Conservation (phyloP, 1,139 yeast species). For the Debaryomyces coudertii region DNA sequence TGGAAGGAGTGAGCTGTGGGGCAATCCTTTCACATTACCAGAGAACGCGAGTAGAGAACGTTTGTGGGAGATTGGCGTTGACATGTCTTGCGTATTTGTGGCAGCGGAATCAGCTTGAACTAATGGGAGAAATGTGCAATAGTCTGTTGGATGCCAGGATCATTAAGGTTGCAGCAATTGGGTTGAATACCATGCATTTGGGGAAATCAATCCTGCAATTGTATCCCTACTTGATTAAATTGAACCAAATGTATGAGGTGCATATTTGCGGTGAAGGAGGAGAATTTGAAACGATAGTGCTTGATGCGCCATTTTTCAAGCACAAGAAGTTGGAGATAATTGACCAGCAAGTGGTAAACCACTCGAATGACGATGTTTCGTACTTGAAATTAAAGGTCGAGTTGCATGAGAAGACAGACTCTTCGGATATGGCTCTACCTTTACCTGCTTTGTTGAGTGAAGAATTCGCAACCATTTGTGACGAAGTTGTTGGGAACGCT, state of each 20-base stretch:
- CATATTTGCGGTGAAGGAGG: constrained; percentile 99
- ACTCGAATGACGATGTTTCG: constrained; percentile 63
- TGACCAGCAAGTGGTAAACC: constrained; percentile 45
- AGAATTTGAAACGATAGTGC: constrained; percentile 89
- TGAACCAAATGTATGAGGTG: constrained; percentile 72
- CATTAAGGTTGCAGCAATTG: constrained; percentile 92
- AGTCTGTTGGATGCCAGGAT: constrained; percentile 80
- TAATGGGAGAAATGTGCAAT: constrained; percentile 80
- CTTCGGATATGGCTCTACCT: constrained; percentile 20
- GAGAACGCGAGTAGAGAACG: constrained; percentile 89
- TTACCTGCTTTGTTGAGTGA: constrained; percentile 54
- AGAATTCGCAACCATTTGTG: constrained; percentile 45
- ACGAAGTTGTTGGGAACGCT: not conserved
- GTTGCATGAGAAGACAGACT: constrained; percentile 19
- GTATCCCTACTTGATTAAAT: constrained; percentile 57
- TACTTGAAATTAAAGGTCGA: constrained; percentile 56
- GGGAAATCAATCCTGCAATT: constrained; percentile 68
- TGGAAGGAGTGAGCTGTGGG: constrained; percentile 90
- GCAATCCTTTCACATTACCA: constrained; percentile 94
- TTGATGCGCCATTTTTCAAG: constrained; percentile 84
- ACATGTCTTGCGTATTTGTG: constrained; percentile 78
- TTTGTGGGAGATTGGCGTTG: constrained; percentile 72
- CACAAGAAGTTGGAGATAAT: constrained; percentile 51
- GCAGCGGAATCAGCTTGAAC: constrained; percentile 81
- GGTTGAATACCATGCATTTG: constrained; percentile 65